Evolutionary conservation across 73 alveolate species (phyloP).

Genomic region (Paramecium caudatum): DNA sequence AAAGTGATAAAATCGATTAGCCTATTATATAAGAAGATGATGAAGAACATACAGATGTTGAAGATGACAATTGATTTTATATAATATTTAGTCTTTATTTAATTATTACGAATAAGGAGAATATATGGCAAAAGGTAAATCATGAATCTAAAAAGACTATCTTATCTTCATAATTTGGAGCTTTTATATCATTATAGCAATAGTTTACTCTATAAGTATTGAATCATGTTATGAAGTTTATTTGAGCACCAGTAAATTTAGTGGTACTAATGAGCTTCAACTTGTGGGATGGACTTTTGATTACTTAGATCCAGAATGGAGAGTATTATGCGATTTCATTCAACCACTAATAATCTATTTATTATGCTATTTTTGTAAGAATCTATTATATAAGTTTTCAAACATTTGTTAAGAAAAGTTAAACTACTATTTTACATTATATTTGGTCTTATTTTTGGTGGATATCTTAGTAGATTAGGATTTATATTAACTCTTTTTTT

Average conservation of each 20-base stretch:
- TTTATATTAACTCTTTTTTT: neutral
- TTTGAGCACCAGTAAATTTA: neutral
- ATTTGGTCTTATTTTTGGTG: conserved; percentile 34
- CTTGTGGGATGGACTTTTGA: conserved; percentile 11
- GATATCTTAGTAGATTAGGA: conserved; percentile 8
- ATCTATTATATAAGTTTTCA: neutral
- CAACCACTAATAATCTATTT: neutral
- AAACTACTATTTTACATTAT: conserved; percentile 22
- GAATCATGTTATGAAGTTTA: neutral
- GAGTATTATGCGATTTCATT: neutral
- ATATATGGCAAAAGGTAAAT: too few relatives aligned
- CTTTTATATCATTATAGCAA: neutral
- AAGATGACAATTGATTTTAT: conserved; percentile 62
- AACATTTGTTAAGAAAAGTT: neutral
- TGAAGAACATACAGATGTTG: conserved; percentile 61
- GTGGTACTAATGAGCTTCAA: neutral
- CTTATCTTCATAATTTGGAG: neutral
- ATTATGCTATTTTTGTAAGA: neutral
- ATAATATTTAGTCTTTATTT: too few relatives aligned
- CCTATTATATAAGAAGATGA: conserved; percentile 43
- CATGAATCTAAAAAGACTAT: too few relatives aligned
- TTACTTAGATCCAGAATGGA: conserved; percentile 56
- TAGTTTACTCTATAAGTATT: neutral
- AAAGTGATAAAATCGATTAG: neutral
- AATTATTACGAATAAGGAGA: too few relatives aligned